These are phyloP conservation scores for Aegilops bicornis DNA, from an alignment of 176 grass and related monocot genomes.

Conservation along the genomic window DNA sequence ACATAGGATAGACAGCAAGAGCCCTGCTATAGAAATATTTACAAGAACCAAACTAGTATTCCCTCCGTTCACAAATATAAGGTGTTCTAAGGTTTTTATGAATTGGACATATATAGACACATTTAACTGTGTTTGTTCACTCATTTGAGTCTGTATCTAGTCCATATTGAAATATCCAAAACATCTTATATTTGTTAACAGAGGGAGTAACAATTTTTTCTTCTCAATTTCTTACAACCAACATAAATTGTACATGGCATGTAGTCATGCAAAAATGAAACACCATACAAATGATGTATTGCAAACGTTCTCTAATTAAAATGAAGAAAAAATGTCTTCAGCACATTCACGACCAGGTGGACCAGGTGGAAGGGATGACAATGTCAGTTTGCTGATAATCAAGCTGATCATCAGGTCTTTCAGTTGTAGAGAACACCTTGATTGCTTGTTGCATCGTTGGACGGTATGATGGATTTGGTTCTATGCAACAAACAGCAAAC, in stretches of 20 bases:
- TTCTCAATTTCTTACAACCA: background rate
- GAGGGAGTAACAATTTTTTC: background rate
- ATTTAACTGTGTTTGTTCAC: too few species aligned
- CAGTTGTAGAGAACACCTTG: background rate
- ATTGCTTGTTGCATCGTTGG: constrained; percentile 8
- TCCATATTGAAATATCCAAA: too few species aligned
- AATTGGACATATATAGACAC: too few species aligned
- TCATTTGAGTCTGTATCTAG: too few species aligned
- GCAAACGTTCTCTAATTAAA: background rate
- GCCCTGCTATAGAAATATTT: background rate
- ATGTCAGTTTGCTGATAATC: background rate
- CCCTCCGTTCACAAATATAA: too few species aligned
- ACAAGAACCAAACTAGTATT: background rate
- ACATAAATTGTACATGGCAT: background rate
- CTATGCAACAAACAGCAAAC: background rate
- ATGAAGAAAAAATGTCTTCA: background rate
- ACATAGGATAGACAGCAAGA: background rate
- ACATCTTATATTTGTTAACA: too few species aligned
- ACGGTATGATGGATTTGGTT: background rate
- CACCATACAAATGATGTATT: background rate
- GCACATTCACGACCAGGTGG: background rate
- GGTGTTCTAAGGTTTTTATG: too few species aligned
- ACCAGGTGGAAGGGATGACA: background rate
- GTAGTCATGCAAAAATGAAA: background rate
- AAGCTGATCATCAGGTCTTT: background rate